A percentile compares a stretch with the other conserved stretches of the same genome.
These are phyloP conservation scores for Cyclotella choctawhatcheeana DNA, from an alignment of 108 stramenopile species.

Conservation along the genomic window DNA sequence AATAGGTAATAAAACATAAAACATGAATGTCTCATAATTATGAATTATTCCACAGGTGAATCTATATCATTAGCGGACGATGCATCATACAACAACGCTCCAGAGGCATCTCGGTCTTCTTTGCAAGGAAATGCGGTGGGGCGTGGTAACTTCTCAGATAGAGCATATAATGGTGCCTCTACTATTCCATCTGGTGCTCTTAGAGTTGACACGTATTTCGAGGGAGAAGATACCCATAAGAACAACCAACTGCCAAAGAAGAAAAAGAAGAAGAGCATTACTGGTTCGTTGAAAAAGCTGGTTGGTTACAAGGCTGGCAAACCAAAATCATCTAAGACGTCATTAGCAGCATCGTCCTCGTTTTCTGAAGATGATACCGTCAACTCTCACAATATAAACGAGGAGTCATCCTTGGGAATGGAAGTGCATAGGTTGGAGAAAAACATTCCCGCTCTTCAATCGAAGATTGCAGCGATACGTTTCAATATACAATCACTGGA, in stretches of 20 bases:
- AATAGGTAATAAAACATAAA: too few species aligned
- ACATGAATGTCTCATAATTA: too few species aligned
- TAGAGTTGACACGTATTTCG: neutral
- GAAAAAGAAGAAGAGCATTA: conserved; percentile 21
- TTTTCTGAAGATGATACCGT: conserved; percentile 19
- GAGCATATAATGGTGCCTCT: neutral
- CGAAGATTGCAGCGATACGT: conserved; percentile 37
- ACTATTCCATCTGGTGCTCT: neutral
- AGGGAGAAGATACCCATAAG: conserved; percentile 13
- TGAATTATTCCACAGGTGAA: too few species aligned
- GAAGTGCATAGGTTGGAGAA: conserved; percentile 13
- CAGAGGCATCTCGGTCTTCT: neutral
- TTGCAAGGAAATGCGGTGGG: neutral
- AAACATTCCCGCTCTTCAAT: conserved; percentile 21
- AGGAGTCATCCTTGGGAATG: neutral
- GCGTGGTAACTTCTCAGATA: neutral
- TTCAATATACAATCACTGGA: conserved; percentile 36
- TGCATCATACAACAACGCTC: conserved; percentile 10
- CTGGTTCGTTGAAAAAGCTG: conserved; percentile 17
- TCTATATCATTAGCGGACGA: conserved; percentile 30
- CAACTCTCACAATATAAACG: neutral
- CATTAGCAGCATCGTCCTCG: conserved; percentile 8
- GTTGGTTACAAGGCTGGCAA: conserved; percentile 11
- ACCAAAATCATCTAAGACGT: conserved; percentile 10
- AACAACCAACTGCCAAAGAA: neutral